Evolutionary conservation across 2,329 filamentous ascomycete species (phyloP).

Genomic region (Onygenales sp.): DNA sequence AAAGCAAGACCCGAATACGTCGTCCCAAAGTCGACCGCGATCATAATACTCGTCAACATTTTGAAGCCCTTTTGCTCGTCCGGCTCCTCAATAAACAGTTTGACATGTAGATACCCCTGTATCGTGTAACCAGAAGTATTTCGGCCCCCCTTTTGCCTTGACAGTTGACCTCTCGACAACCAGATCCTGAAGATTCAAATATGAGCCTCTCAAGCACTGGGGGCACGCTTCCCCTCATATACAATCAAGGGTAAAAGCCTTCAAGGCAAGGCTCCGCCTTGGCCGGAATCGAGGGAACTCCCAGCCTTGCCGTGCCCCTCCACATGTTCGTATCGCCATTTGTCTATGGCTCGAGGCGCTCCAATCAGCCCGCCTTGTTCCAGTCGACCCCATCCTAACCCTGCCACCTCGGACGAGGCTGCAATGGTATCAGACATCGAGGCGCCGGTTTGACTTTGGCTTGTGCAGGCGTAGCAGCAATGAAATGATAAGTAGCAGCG

Average conservation of each 20-base stretch:
- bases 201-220: neutral
- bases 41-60: conserved; percentile 2
- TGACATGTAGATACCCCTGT: neutral
- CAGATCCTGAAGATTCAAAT: neutral
- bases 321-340: conserved; percentile 1
- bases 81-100: too few species aligned
- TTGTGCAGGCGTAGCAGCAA: too few species aligned
- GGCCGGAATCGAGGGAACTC: neutral
- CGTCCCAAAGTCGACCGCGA: conserved; percentile 3
- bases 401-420: too few species aligned
- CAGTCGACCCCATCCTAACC: too few species aligned
- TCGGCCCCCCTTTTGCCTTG: too few species aligned
- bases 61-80: neutral
- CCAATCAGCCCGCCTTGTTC: too few species aligned
- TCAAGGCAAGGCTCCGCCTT: neutral
- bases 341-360: neutral
- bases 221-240: neutral
- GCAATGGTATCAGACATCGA: too few species aligned
- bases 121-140: neutral
- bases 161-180: neutral
- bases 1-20: conserved; percentile 1
- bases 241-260: neutral
- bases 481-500: too few species aligned
- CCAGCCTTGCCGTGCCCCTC: neutral
- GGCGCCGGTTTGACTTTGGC: too few species aligned